These are phyloP conservation scores for Harringtonia lauricola DNA, from an alignment of 2,329 filamentous ascomycete species.

Conservation along the genomic window DNA sequence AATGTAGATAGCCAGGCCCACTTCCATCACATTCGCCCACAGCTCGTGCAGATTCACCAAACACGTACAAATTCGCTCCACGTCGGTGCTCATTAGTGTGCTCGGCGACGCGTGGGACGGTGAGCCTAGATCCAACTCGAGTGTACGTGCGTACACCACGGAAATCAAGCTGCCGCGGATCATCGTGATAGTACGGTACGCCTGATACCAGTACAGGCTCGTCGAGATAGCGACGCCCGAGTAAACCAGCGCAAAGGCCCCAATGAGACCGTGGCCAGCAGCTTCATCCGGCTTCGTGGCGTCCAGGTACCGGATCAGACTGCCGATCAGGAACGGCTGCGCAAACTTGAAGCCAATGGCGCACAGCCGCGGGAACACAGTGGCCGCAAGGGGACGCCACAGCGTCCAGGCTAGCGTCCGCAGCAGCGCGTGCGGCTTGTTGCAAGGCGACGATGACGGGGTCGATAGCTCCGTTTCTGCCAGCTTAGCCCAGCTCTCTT, in stretches of 20 bases:
- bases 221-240: constrained; percentile 25
- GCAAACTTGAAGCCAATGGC: constrained; percentile 24
- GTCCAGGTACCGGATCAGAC: constrained; percentile 21
- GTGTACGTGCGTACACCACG: constrained; percentile 1
- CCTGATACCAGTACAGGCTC: constrained; percentile 23
- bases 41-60: constrained; percentile 24
- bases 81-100: constrained; percentile 26
- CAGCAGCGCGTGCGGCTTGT: background rate
- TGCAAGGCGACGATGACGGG: no score
- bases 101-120: background rate
- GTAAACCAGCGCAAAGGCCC: constrained; percentile 26
- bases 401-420: background rate
- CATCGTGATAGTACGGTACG: constrained; percentile 3
- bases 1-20: constrained; percentile 22
- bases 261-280: constrained; percentile 21
- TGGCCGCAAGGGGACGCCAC: constrained; percentile 17
- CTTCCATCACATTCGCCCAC: constrained; percentile 24
- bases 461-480: background rate
- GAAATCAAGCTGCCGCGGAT: constrained; percentile 3
- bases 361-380: constrained; percentile 20
- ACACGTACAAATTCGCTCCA: constrained; percentile 25
- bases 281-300: constrained; percentile 13
- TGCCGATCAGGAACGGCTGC: constrained; percentile 23
- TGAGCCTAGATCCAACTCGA: background rate
- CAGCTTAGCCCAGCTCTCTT: background rate